These are phyloP conservation scores for Colletotrichum trifolii DNA, from an alignment of 2,329 filamentous ascomycete genomes.

Conservation along the genomic window DNA sequence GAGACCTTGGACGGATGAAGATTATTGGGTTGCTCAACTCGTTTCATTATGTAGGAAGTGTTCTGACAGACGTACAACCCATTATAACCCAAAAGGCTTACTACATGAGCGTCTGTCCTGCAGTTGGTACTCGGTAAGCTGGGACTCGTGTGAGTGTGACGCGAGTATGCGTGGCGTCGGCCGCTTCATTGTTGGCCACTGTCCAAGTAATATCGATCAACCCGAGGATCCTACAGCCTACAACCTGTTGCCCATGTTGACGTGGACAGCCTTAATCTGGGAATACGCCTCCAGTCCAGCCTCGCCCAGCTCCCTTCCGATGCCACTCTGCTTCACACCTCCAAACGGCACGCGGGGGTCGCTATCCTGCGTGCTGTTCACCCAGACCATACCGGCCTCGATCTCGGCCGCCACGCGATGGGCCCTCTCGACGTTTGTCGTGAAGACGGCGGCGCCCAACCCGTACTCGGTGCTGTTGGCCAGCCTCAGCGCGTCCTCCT, in stretches of 20 bases:
- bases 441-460: conserved; percentile 71
- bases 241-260: conserved; percentile 48
- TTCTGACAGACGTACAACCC: too few species aligned
- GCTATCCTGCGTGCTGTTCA: conserved; percentile 59
- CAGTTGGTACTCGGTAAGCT: too few species aligned
- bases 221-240: not conserved
- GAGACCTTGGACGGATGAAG: too few species aligned
- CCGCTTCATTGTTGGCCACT: too few species aligned
- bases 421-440: conserved; percentile 62
- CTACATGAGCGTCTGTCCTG: too few species aligned
- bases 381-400: conserved; percentile 69
- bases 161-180: too few species aligned
- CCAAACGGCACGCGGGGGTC: conserved; percentile 58
- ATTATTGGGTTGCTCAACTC: too few species aligned
- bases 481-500: conserved; percentile 54
- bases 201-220: not conserved
- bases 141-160: too few species aligned
- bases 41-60: too few species aligned
- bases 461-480: conserved; percentile 69
- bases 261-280: conserved; percentile 57
- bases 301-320: conserved; percentile 58
- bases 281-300: conserved; percentile 56
- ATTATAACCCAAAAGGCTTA: too few species aligned
- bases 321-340: conserved; percentile 61
- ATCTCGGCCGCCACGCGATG: conserved; percentile 65